Conservation (phyloP, 2,329 filamentous ascomycete species). For the Trichoderma endophyticum region DNA sequence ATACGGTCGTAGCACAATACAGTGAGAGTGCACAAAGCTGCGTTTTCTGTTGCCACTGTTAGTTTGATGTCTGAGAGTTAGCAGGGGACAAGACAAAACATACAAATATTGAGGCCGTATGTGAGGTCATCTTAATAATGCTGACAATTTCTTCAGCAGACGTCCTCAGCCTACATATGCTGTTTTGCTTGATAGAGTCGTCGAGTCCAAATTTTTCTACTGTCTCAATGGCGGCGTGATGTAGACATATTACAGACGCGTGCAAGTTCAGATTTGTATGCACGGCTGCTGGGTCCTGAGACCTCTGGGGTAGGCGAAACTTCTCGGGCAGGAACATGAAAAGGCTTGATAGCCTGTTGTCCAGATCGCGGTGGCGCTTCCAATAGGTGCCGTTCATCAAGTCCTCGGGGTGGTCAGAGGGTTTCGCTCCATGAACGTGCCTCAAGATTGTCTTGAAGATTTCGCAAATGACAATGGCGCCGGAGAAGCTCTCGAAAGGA, state of each 20-base stretch:
- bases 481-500: slow-evolving; percentile 67
- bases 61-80: neutral
- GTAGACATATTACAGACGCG: slow-evolving; percentile 81
- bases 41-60: slow-evolving; percentile 29
- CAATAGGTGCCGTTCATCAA: slow-evolving; percentile 75
- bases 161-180: slow-evolving; percentile 69
- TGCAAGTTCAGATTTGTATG: slow-evolving; percentile 88
- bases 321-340: slow-evolving; percentile 75
- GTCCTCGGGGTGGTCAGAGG: slow-evolving; percentile 70
- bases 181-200: slow-evolving; percentile 62
- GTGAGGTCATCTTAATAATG: slow-evolving; percentile 75
- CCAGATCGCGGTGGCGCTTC: slow-evolving; percentile 78
- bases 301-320: slow-evolving; percentile 66
- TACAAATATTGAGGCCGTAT: slow-evolving; percentile 66
- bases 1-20: slow-evolving; percentile 81
- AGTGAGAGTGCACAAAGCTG: slow-evolving; percentile 65
- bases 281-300: slow-evolving; percentile 68
- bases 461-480: slow-evolving; percentile 69
- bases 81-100: slow-evolving; percentile 31
- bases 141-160: slow-evolving; percentile 81
- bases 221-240: slow-evolving; percentile 84
- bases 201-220: slow-evolving; percentile 69
- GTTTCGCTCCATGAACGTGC: slow-evolving; percentile 71
- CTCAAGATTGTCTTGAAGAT: slow-evolving; percentile 78
- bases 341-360: slow-evolving; percentile 73